Conservation (phyloP, 495 filamentous ascomycete species). For the Polyplosphaeria fusca region DNA sequence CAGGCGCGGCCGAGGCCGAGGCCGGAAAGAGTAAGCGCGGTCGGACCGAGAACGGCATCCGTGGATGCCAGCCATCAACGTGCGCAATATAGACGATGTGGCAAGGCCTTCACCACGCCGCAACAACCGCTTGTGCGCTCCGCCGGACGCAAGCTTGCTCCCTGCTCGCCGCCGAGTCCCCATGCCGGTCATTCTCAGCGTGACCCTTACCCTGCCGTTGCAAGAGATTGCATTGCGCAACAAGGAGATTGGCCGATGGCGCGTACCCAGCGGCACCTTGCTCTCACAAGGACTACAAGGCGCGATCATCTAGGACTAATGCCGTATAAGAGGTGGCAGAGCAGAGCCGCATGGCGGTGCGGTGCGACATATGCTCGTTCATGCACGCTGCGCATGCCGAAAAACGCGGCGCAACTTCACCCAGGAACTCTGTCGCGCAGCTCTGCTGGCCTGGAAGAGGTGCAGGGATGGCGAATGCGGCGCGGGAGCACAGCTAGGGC, state of each 20-base stretch:
- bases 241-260: background rate
- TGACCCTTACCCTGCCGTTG: too few relatives aligned
- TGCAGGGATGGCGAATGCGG: conserved; percentile 9
- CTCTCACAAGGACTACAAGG: background rate
- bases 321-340: conserved; percentile 3
- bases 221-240: too few relatives aligned
- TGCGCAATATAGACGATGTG: background rate
- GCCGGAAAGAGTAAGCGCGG: background rate
- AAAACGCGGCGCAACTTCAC: too few relatives aligned
- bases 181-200: background rate
- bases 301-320: too few relatives aligned
- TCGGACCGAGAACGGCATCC: conserved; percentile 11
- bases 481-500: conserved; percentile 7
- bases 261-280: too few relatives aligned
- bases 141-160: background rate
- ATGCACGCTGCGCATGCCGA: conserved; percentile 28
- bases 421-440: too few relatives aligned
- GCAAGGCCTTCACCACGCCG: background rate
- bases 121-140: conserved; percentile 10
- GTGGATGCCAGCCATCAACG: background rate
- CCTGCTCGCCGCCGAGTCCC: background rate
- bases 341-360: conserved; percentile 27
- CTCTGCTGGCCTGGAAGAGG: conserved; percentile 7
- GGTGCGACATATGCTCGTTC: conserved; percentile 19
- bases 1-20: too few relatives aligned